Evolutionary conservation across 257 asterid genomes (phyloP).

Genomic region (Penstemon eatonii): DNA sequence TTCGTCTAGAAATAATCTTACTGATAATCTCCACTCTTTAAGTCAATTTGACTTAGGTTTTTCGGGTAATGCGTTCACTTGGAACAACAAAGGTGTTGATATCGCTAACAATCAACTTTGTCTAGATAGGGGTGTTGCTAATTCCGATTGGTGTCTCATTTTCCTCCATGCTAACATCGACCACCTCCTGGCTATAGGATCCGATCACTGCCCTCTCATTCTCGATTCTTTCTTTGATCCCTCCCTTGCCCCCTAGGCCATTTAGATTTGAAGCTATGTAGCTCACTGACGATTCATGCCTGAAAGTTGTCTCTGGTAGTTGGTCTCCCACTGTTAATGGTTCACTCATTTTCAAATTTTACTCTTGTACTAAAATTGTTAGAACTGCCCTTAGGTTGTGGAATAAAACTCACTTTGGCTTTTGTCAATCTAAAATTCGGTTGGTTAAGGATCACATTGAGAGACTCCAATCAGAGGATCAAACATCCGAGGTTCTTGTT

Average conservation of each 20-base stretch:
- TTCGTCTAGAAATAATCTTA: not conserved
- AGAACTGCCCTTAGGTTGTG: not conserved
- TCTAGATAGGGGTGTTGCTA: not conserved
- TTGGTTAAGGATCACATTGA: not conserved
- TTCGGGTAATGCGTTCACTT: not conserved
- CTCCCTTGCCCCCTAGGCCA: not conserved
- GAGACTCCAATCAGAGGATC: not conserved
- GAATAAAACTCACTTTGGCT: no score
- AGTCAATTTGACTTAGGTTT: not conserved
- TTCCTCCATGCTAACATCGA: not conserved
- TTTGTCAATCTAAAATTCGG: no score
- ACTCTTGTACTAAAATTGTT: no score
- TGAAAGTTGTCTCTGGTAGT: not conserved
- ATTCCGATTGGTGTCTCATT: not conserved
- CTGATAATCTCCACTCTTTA: no score
- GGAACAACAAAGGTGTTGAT: not conserved
- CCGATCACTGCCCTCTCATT: not conserved
- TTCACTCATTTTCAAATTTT: not conserved
- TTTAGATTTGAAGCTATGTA: not conserved
- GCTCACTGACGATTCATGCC: not conserved
- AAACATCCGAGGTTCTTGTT: not conserved
- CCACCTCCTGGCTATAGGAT: not conserved
- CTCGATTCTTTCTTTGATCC: not conserved
- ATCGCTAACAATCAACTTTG: no score
- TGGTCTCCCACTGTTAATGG: not conserved